phyloP scores from a whole-genome alignment of 2,329 filamentous ascomycete genomes.

The Geosmithia morbida region DNA sequence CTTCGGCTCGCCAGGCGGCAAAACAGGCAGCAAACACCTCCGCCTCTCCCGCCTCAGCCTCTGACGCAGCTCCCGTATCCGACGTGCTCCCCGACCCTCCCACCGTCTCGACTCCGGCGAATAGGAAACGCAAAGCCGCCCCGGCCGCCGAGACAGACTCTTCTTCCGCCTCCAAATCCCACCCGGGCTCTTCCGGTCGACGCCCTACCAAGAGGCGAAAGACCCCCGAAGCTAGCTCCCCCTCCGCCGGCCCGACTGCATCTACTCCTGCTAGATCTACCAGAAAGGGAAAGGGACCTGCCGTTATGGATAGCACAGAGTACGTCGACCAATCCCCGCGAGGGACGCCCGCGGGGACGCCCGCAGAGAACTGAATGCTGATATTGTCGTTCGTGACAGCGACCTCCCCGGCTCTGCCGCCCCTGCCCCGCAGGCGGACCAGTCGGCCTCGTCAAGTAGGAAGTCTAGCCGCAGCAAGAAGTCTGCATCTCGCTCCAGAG shows the following conservation, averaged over 20 bases:
- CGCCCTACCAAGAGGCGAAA: conserved; percentile 56
- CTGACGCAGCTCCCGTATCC: conserved; percentile 17
- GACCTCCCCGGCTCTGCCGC: conserved; percentile 38
- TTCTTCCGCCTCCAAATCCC: conserved; percentile 15
- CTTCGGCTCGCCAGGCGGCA: conserved; percentile 80
- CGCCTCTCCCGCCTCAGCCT: conserved; percentile 23
- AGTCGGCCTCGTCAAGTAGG: conserved; percentile 52
- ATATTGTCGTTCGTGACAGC: not conserved
- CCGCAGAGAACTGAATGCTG: not conserved
- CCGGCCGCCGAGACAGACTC: conserved; percentile 28
- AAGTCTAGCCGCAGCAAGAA: conserved; percentile 64
- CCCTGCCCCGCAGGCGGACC: conserved; percentile 40
- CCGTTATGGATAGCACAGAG: conserved; percentile 62
- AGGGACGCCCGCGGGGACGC: too few species aligned
- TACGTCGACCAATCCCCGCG: conserved; percentile 18
- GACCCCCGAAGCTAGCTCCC: conserved; percentile 33
- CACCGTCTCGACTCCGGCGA: conserved; percentile 18
- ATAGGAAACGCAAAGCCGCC: conserved; percentile 63
- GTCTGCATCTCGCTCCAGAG: conserved; percentile 27
- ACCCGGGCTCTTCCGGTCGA: conserved; percentile 28
- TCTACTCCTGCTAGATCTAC: conserved; percentile 27
- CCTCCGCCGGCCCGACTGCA: conserved; percentile 15
- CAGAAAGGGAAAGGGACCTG: conserved; percentile 47
- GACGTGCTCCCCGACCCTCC: conserved; percentile 22
- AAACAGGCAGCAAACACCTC: conserved; percentile 36